Conservation (phyloP, 2,329 filamentous ascomycete genomes). For the Trichoderma aggressivum region DNA sequence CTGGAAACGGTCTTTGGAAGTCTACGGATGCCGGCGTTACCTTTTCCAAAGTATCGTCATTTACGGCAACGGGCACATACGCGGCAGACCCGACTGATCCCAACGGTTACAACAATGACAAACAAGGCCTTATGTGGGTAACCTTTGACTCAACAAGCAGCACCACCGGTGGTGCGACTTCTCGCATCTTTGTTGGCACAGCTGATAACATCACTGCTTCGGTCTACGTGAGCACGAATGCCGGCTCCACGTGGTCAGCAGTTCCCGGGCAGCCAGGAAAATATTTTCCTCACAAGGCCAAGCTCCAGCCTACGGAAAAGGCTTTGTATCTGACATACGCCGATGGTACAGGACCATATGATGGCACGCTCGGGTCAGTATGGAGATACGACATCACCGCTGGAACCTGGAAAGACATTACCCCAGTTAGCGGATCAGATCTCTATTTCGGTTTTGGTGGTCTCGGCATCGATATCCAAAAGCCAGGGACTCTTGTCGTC, state of each 20-base stretch:
- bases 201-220: slow-evolving; percentile 13
- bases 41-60: slow-evolving; percentile 9
- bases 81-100: not conserved
- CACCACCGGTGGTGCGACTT: not conserved
- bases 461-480: not conserved
- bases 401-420: slow-evolving; percentile 9
- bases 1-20: slow-evolving; percentile 13
- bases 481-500: not conserved
- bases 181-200: slow-evolving; percentile 7
- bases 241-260: slow-evolving; percentile 9
- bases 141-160: slow-evolving; percentile 11
- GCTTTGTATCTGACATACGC: slow-evolving; percentile 6
- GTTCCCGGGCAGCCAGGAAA: slow-evolving; percentile 1
- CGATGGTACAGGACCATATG: slow-evolving; percentile 8
- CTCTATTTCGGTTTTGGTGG: slow-evolving; percentile 10
- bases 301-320: slow-evolving; percentile 2
- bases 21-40: slow-evolving; percentile 7
- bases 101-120: slow-evolving; percentile 5
- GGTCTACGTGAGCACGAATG: slow-evolving; percentile 11
- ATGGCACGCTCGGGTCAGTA: not conserved
- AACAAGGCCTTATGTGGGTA: slow-evolving; percentile 5
- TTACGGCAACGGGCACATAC: slow-evolving; percentile 4
- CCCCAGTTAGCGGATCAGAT: not conserved
- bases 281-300: slow-evolving; percentile 14
- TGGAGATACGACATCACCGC: slow-evolving; percentile 7